phyloP scores from a whole-genome alignment of 2,329 filamentous ascomycete species.

The Verruconis gallopava region DNA sequence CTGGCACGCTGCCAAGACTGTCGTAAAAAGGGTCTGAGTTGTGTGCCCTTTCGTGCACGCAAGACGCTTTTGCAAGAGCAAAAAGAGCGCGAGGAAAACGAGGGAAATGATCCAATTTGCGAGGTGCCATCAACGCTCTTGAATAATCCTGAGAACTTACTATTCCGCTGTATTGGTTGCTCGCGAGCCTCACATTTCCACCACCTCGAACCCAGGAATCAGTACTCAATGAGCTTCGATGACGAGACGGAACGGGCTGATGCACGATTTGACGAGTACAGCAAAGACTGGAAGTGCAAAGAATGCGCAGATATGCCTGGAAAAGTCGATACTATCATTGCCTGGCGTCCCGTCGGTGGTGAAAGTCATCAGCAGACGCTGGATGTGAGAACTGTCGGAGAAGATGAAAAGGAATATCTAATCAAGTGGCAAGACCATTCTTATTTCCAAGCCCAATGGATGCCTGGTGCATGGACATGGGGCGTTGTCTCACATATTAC shows the following conservation, averaged over 20 bases:
- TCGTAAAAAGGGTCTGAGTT: constrained; percentile 51
- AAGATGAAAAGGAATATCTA: constrained; percentile 82
- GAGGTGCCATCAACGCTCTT: constrained; percentile 48
- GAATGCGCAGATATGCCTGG: constrained; percentile 53
- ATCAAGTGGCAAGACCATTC: constrained; percentile 76
- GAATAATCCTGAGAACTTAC: constrained; percentile 61
- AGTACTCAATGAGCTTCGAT: constrained; percentile 16
- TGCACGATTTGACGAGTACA: constrained; percentile 60
- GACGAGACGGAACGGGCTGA: constrained; percentile 40
- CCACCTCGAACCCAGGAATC: constrained; percentile 51
- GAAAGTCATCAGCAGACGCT: constrained; percentile 27
- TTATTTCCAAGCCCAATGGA: constrained; percentile 75
- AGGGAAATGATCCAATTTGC: constrained; percentile 62
- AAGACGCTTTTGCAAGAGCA: constrained; percentile 72
- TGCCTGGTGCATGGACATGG: constrained; percentile 79
- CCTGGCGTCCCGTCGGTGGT: constrained; percentile 68
- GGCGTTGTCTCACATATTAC: constrained; percentile 51
- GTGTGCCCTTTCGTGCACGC: constrained; percentile 58
- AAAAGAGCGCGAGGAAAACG: constrained; percentile 59
- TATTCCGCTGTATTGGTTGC: constrained; percentile 74
- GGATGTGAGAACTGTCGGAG: constrained; percentile 31
- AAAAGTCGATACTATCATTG: constrained; percentile 68
- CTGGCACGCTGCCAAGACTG: constrained; percentile 63
- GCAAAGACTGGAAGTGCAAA: constrained; percentile 62
- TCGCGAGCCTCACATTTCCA: constrained; percentile 71